phyloP scores from a whole-genome alignment of 148 eudicot genomes.

The Gaultheria prostrata region DNA sequence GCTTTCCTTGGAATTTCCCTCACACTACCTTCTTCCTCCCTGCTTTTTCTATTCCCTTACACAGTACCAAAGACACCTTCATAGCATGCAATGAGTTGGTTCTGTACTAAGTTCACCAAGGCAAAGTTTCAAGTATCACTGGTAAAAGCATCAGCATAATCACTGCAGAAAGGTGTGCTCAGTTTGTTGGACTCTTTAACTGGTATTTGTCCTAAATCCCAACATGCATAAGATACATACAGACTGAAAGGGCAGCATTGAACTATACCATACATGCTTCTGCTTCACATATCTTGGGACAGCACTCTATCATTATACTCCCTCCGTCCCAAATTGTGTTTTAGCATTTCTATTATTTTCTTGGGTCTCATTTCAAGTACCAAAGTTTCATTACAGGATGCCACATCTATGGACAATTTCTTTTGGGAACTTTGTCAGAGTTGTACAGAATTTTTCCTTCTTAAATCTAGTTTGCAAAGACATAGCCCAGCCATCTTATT shows the following conservation, averaged over 20 bases:
- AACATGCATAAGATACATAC: not conserved
- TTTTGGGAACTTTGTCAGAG: not conserved
- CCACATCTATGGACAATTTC: not conserved
- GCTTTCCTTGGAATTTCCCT: not conserved
- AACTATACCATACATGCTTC: not conserved
- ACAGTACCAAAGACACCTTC: not conserved
- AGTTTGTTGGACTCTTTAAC: not conserved
- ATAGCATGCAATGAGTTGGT: not conserved
- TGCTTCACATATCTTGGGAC: not conserved
- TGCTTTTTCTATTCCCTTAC: not conserved
- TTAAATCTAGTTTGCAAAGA: not conserved
- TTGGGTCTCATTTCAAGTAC: not conserved
- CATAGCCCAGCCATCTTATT: not conserved
- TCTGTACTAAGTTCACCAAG: not conserved
- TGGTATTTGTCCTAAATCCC: not conserved
- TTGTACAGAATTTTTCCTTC: not conserved
- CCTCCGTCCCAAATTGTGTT: too few species aligned
- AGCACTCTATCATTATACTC: not conserved
- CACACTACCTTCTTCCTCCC: not conserved
- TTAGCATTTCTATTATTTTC: not conserved
- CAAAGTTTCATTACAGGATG: not conserved
- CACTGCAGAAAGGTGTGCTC: not conserved
- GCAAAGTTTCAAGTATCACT: not conserved
- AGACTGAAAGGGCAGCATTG: not conserved
- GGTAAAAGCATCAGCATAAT: not conserved